Evolutionary conservation across 139 green algal species (phyloP).

Genomic region (Chlamydomonas sp.): DNA sequence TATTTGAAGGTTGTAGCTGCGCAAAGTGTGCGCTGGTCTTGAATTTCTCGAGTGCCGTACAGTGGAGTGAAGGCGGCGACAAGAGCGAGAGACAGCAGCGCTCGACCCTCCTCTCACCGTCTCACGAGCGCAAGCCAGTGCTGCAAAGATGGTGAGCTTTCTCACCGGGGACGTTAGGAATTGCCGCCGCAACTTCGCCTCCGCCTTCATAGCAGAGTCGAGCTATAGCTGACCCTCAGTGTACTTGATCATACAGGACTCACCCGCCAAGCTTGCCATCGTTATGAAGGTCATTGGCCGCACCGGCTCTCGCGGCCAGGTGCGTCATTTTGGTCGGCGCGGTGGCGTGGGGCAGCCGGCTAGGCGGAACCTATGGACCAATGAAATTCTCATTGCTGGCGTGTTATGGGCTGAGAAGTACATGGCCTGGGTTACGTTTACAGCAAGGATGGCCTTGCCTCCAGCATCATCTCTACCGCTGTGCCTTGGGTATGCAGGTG

Average conservation of each 20-base stretch:
- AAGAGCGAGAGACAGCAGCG: too few relatives aligned
- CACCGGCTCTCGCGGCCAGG: conserved; percentile 97
- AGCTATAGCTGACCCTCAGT: not conserved
- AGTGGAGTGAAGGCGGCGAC: too few relatives aligned
- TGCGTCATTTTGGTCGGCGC: conserved; percentile 42
- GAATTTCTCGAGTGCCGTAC: too few relatives aligned
- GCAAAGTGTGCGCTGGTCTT: too few relatives aligned
- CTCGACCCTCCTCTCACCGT: too few relatives aligned
- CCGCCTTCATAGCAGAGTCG: not conserved
- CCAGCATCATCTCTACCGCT: not conserved
- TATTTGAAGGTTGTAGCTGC: too few relatives aligned
- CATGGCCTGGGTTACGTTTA: not conserved
- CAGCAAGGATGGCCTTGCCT: not conserved
- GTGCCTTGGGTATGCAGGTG: conserved; percentile 72
- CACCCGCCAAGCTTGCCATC: conserved; percentile 96
- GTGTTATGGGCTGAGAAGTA: not conserved
- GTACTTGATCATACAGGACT: conserved; percentile 69
- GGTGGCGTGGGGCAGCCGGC: too few relatives aligned
- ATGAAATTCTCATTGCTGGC: not conserved
- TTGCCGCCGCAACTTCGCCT: not conserved
- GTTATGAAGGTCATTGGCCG: conserved; percentile 99
- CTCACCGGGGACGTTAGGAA: not conserved
- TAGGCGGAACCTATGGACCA: too few relatives aligned
- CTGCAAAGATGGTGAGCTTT: conserved; percentile 34
- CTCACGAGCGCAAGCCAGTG: too few relatives aligned